Percentiles rank a stretch among this genome's conserved stretches.
Conservation (phyloP, 345 rosid genomes). For the Salix dunnii region DNA sequence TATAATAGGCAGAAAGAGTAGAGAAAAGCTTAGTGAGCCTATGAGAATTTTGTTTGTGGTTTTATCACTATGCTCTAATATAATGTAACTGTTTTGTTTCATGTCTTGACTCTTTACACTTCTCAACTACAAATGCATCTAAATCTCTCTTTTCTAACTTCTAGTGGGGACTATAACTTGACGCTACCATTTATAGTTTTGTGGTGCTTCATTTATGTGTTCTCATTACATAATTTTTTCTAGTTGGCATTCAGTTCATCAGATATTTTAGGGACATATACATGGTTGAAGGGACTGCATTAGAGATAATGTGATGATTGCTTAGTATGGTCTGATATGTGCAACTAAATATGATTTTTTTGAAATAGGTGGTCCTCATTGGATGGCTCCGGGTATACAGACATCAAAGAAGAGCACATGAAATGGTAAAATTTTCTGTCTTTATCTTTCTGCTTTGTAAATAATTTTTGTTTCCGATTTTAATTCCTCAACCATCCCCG, state of each 20-base stretch:
- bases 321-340: constrained; percentile 12
- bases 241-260: background rate
- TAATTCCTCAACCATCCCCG: constrained; percentile 1
- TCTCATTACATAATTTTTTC: background rate
- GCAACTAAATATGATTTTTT: background rate
- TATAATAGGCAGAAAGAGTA: background rate
- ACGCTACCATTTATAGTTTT: background rate
- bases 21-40: background rate
- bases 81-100: background rate
- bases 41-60: background rate
- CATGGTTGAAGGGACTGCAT: background rate
- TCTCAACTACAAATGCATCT: background rate
- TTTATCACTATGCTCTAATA: background rate
- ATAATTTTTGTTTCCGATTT: constrained; percentile 7
- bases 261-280: background rate
- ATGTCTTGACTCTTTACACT: background rate
- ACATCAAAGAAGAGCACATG: constrained; percentile 80
- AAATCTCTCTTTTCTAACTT: background rate
- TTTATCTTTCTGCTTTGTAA: background rate
- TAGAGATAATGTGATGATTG: constrained; percentile 17
- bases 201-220: background rate
- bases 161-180: background rate
- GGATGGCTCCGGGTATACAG: constrained; percentile 86
- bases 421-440: constrained; percentile 48
- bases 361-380: constrained; percentile 63